A percentile compares a stretch with the other conserved stretches of the same genome.
phyloP scores from a whole-genome alignment of 179 eudicot species.

The Silene vulgaris region DNA sequence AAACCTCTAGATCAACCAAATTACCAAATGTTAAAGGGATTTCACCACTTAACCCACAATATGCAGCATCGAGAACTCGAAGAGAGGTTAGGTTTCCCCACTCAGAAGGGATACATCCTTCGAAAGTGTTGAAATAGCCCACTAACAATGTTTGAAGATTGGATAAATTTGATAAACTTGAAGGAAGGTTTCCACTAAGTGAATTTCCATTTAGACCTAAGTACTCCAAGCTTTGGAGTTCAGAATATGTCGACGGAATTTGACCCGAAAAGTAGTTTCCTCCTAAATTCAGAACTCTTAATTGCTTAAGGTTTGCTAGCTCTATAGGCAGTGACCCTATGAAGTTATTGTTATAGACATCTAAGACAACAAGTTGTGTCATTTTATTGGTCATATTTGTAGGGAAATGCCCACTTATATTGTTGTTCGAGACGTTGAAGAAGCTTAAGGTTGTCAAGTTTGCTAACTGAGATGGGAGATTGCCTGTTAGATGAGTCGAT shows the following conservation, averaged over 20 bases:
- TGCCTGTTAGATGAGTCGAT: constrained; percentile 40
- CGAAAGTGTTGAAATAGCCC: constrained; percentile 45
- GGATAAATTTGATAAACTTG: constrained; percentile 37
- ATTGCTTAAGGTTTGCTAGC: constrained; percentile 23
- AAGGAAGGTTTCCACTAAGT: constrained; percentile 51
- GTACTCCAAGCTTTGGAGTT: constrained; percentile 29
- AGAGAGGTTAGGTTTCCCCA: constrained; percentile 44
- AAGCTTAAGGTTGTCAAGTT: constrained; percentile 35
- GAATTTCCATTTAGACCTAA: constrained; percentile 47
- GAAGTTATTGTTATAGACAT: constrained; percentile 54
- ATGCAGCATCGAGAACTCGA: constrained; percentile 29
- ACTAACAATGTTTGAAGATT: constrained; percentile 37
- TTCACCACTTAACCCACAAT: constrained; percentile 45
- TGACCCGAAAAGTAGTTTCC: constrained; percentile 61
- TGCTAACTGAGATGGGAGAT: constrained; percentile 40
- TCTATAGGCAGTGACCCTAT: constrained; percentile 42
- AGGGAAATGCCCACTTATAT: constrained; percentile 32
- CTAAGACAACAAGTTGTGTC: constrained; percentile 37
- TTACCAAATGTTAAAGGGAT: constrained; percentile 53
- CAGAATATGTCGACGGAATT: constrained; percentile 49
- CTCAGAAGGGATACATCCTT: constrained; percentile 62
- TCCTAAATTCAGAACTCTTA: constrained; percentile 40
- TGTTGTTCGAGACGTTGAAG: constrained; percentile 50
- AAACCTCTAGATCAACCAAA: constrained; percentile 31
- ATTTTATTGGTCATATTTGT: constrained; percentile 26